Base-by-base conservation (phyloP, 129 eudicot genomes). In the Escallonia herrerae region DNA sequence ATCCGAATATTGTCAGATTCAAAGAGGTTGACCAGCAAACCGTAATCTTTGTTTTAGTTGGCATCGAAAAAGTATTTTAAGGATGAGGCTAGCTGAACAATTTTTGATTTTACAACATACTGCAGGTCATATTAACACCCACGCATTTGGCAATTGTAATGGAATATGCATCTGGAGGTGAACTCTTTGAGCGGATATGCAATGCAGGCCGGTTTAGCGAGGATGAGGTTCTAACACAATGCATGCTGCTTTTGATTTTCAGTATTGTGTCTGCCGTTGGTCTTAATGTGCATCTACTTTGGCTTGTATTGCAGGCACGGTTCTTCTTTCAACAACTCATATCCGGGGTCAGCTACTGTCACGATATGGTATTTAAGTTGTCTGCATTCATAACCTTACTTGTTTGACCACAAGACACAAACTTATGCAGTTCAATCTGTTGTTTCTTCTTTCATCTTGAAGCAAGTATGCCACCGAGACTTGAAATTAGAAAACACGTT, bases 401-500 rank as follows among this genome's bases (percentile, higher is more conserved):
- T 41, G 42, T 40, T 60, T 47, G 57, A 56, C 13, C 15, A 9
- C 6, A 60, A 43, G 12, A 15, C 5, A 40, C 53, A 52, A 66
- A 72, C 56, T 39, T 47, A 8, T 43, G 40, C 40, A 39, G 50
- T 60, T 68, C 6, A 10, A 1, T 64, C 50, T 48, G 4, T 5
- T 43, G 39, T 53, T 57, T 43, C n/a, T 53, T 49, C 3, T 59
- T 60, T n/a, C 15, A 22, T 60, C 56, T 7, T 73, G 74, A 84
- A 90, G 97, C 90, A 90, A 90, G 86, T 90, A 54, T 90, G 97
- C 69, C 97, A 90, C 75, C 91, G 97, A 11, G 95, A 87, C 76
- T 78, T 87, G 81, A 87, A 87, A 65, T 70, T 87, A 72, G 95
- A 87, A 66, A 90, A 90, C 81, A 90, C 97, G 3, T 85, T 90